These are phyloP conservation scores for Babesia gibsoni DNA, from an alignment of 169 alveolate species.

Conservation along the genomic window DNA sequence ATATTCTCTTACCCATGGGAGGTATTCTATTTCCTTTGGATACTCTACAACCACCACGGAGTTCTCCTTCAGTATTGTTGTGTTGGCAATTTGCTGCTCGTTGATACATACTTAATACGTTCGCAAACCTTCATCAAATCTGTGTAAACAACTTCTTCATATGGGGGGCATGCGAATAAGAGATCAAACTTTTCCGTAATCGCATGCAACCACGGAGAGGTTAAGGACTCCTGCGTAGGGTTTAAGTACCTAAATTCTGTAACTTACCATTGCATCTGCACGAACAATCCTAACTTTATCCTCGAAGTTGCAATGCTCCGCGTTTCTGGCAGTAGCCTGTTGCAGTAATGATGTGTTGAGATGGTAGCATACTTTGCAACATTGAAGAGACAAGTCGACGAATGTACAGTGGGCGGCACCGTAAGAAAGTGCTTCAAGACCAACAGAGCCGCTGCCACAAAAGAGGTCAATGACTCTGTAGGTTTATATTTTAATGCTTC, in stretches of 20 bases:
- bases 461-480: slow-evolving; percentile 72
- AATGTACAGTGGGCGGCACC: slow-evolving; percentile 73
- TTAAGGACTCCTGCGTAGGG: slow-evolving; percentile 38
- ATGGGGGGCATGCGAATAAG: slow-evolving; percentile 77
- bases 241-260: background rate
- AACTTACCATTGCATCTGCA: slow-evolving; percentile 73
- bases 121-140: slow-evolving; percentile 59
- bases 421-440: slow-evolving; percentile 78
- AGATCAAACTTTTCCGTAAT: slow-evolving; percentile 66
- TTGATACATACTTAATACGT: background rate
- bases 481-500: background rate
- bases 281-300: slow-evolving; percentile 68
- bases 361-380: slow-evolving; percentile 66
- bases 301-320: slow-evolving; percentile 51
- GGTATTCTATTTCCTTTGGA: slow-evolving; percentile 68
- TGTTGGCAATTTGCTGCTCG: slow-evolving; percentile 56
- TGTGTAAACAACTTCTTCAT: slow-evolving; percentile 73
- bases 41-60: slow-evolving; percentile 75
- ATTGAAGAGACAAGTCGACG: slow-evolving; percentile 73
- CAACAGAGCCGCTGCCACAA: slow-evolving; percentile 82
- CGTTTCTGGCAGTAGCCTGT: slow-evolving; percentile 61
- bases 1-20: slow-evolving; percentile 68
- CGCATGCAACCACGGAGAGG: slow-evolving; percentile 65
- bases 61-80: slow-evolving; percentile 65
- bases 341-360: background rate